Percentiles rank a stretch among this genome's conserved stretches.
Conservation (phyloP, 2,329 filamentous ascomycete species). For the Beauveria brongniartii region DNA sequence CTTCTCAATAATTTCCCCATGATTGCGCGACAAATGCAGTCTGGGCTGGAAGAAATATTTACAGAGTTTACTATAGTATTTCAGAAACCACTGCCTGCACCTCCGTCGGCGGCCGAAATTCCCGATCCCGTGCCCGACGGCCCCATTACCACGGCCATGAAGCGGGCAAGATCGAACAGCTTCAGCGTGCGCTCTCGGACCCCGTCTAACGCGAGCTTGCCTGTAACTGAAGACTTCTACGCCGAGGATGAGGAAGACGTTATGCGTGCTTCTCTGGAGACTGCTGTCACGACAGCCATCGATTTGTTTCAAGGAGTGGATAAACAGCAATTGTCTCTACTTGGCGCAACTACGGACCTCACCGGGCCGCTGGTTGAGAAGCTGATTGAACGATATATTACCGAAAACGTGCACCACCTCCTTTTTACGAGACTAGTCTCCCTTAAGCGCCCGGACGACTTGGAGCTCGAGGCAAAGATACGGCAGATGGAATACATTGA, state of each 20-base stretch:
- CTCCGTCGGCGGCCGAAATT: constrained; percentile 53
- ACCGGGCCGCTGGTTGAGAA: constrained; percentile 88
- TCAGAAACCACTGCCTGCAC: constrained; percentile 73
- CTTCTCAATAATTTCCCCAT: constrained; percentile 86
- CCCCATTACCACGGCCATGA: constrained; percentile 46
- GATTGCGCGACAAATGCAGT: constrained; percentile 94
- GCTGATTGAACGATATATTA: constrained; percentile 88
- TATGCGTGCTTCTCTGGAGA: constrained; percentile 83
- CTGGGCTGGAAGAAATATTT: constrained; percentile 81
- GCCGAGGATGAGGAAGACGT: constrained; percentile 86
- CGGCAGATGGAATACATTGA: constrained; percentile 90
- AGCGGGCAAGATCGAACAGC: constrained; percentile 46
- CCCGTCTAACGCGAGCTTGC: constrained; percentile 24
- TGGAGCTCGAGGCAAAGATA: constrained; percentile 82
- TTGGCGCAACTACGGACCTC: constrained; percentile 87
- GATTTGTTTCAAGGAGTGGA: constrained; percentile 94
- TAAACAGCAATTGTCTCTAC: constrained; percentile 84
- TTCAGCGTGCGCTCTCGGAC: constrained; percentile 21
- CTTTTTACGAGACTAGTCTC: constrained; percentile 76
- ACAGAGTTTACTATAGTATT: constrained; percentile 81
- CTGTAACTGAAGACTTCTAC: constrained; percentile 57
- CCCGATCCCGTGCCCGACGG: constrained; percentile 51
- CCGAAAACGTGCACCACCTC: constrained; percentile 85
- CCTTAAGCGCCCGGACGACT: constrained; percentile 72
- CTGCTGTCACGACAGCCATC: constrained; percentile 85